Conservation (phyloP, 106 monocot species). For the Dioscorea alata region DNA sequence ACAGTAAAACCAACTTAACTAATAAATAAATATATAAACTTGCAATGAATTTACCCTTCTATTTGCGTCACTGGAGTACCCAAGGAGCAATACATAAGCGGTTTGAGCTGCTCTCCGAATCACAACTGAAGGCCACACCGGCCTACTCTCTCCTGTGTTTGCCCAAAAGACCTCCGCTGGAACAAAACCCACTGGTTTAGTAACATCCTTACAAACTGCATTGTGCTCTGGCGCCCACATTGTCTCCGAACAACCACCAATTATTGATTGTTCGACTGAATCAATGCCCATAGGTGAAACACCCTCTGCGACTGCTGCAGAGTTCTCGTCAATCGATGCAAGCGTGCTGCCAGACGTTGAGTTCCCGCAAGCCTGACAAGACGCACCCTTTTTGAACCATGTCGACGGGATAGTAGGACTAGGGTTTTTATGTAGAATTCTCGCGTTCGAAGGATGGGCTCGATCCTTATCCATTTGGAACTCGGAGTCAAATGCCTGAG, state of each 20-base stretch:
- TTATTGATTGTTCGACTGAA: neutral
- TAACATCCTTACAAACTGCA: conserved; percentile 15
- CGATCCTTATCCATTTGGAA: neutral
- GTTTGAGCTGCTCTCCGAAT: conserved; percentile 62
- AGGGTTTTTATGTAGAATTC: too few species aligned
- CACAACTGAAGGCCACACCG: conserved; percentile 84
- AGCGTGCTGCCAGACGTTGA: conserved; percentile 33
- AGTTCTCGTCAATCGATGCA: conserved; percentile 18
- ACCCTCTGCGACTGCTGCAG: conserved; percentile 1
- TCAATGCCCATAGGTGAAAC: neutral
- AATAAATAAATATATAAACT: neutral
- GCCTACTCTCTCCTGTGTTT: conserved; percentile 54
- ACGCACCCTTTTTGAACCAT: conserved; percentile 21
- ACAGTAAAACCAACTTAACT: conserved; percentile 6
- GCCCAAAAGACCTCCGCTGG: conserved; percentile 87
- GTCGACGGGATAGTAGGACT: neutral
- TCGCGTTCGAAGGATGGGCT: too few species aligned
- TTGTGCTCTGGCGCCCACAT: neutral
- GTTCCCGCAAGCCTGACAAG: conserved; percentile 32
- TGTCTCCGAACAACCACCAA: neutral
- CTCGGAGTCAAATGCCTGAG: conserved; percentile 13
- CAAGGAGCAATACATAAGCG: conserved; percentile 89
- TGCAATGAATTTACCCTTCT: conserved; percentile 48
- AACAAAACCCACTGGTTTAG: conserved; percentile 45
- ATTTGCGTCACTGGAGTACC: conserved; percentile 53